Percentiles rank a stretch among this genome's conserved stretches.
Evolutionary conservation across 352 stramenopile genomes (phyloP).

Genomic region (Globisporangium okanoganense): DNA sequence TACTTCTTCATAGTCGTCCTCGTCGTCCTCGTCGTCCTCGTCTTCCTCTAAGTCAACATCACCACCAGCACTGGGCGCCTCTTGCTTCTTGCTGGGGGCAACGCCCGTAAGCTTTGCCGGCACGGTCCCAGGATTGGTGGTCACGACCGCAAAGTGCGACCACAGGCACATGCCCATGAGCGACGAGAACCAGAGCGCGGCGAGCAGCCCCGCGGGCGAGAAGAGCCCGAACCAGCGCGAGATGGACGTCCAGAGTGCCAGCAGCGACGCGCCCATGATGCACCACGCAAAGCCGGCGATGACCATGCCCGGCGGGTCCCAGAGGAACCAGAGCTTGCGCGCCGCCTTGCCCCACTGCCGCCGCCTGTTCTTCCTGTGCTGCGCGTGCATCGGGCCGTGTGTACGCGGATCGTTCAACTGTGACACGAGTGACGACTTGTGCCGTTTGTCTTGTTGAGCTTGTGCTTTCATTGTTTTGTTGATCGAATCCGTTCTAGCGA

Average conservation of each 20-base stretch:
- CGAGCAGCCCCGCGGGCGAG: constrained; percentile 39
- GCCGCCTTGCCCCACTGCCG: neutral
- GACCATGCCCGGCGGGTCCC: constrained; percentile 56
- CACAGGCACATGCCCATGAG: constrained; percentile 75
- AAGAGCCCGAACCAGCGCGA: constrained; percentile 54
- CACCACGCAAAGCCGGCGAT: constrained; percentile 61
- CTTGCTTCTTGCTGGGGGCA: neutral
- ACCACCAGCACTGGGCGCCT: neutral
- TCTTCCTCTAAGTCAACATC: neutral
- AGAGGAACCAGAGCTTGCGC: constrained; percentile 44
- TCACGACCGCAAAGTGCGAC: constrained; percentile 69
- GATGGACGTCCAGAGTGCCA: constrained; percentile 44
- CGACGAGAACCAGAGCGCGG: constrained; percentile 39
- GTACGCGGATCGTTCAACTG: neutral
- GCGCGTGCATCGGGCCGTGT: neutral
- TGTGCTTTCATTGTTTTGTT: neutral
- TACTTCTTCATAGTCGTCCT: constrained; percentile 31
- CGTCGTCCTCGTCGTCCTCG: constrained; percentile 19
- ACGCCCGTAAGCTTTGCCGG: constrained; percentile 34
- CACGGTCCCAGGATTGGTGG: constrained; percentile 71
- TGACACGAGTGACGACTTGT: neutral
- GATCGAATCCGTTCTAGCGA: neutral
- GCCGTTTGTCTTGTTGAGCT: too few relatives aligned
- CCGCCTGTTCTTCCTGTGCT: neutral
- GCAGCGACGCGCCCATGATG: constrained; percentile 39